Conservation (phyloP, 305 asterid genomes). For the Solanum hybrid region DNA sequence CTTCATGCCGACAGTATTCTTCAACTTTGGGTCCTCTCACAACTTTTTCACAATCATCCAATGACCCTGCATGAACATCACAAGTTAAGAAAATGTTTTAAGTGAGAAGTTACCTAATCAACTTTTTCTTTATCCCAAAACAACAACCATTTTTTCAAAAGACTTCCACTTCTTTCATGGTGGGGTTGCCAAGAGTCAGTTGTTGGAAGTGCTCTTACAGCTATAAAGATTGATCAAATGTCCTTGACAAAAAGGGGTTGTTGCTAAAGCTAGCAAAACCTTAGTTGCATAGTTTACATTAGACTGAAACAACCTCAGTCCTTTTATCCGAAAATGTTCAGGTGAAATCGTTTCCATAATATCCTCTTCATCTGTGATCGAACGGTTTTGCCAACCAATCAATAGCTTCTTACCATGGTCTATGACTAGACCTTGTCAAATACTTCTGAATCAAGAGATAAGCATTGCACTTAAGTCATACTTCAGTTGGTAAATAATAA, state of each 20-base stretch:
- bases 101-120: constrained; percentile 24
- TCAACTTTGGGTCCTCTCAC: constrained; percentile 47
- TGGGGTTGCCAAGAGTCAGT: constrained; percentile 22
- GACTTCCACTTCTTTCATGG: constrained; percentile 39
- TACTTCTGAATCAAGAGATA: constrained; percentile 31
- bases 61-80: constrained; percentile 36
- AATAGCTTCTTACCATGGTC: constrained; percentile 19
- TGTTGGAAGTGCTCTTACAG: constrained; percentile 28
- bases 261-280: constrained; percentile 13
- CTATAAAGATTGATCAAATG: constrained; percentile 16
- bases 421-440: constrained; percentile 19
- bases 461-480: background rate
- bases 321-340: background rate
- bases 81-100: constrained; percentile 30
- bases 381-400: constrained; percentile 6
- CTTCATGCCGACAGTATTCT: constrained; percentile 36
- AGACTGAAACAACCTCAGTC: background rate
- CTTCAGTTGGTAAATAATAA: background rate
- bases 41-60: constrained; percentile 22
- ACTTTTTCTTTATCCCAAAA: constrained; percentile 22
- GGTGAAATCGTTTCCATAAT: background rate
- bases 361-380: constrained; percentile 4
- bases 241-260: constrained; percentile 3
- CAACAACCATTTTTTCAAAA: constrained; percentile 37
- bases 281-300: constrained; percentile 10